Percentiles rank a stretch among this genome's conserved stretches.
Evolutionary conservation across 345 rosid species (phyloP).

Genomic region (Citrus reticulata): DNA sequence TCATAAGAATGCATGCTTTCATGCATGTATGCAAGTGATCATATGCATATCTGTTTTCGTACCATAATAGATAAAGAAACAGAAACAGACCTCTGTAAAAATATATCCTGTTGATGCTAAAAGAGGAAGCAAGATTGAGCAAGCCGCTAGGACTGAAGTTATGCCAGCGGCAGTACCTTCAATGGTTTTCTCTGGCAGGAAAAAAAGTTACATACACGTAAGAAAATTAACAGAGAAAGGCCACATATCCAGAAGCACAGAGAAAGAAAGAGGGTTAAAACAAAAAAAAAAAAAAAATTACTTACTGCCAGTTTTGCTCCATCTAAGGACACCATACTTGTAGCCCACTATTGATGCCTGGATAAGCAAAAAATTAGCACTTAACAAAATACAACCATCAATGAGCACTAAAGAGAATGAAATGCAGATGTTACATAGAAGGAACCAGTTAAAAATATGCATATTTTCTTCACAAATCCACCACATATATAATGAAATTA

Average conservation of each 20-base stretch:
- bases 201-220: constrained; percentile 4
- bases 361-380: not conserved
- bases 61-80: not conserved
- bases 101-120: constrained; percentile 85
- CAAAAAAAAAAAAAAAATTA: not conserved
- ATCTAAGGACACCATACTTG: constrained; percentile 90
- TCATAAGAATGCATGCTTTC: not conserved
- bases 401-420: not conserved
- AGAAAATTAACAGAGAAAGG: constrained; percentile 5
- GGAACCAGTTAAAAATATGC: not conserved
- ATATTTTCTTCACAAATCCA: not conserved
- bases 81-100: constrained; percentile 46
- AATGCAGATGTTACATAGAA: not conserved
- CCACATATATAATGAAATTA: not conserved
- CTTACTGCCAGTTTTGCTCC: constrained; percentile 95
- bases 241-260: not conserved
- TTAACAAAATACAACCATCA: not conserved
- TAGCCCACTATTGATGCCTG: constrained; percentile 98
- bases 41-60: not conserved
- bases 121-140: constrained; percentile 74
- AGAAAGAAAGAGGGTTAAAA: not conserved
- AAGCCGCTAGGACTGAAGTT: constrained; percentile 74
- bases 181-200: constrained; percentile 74
- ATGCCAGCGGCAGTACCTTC: constrained; percentile 99
- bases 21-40: not conserved